phyloP scores from a whole-genome alignment of 805 yeast genomes.

The Myxozyma lipomycoides region DNA sequence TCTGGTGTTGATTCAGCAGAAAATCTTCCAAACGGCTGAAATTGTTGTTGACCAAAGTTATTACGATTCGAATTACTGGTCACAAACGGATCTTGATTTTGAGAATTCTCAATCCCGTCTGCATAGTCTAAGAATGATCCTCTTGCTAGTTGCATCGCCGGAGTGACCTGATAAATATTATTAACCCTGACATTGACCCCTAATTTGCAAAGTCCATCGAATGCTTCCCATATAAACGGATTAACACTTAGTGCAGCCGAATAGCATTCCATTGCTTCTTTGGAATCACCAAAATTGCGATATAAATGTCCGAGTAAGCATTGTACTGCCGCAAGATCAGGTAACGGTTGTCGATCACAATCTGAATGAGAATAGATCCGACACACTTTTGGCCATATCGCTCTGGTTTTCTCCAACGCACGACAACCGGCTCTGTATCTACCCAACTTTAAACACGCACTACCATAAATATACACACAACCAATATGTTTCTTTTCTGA shows the following conservation, averaged over 20 bases:
- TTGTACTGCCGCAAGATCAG: slow-evolving; percentile 68
- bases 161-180: slow-evolving; percentile 30
- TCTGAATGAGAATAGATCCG: slow-evolving; percentile 17
- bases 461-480: slow-evolving; percentile 70
- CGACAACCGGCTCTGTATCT: slow-evolving; percentile 54
- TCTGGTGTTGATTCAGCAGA: not conserved
- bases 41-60: not conserved
- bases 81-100: slow-evolving; percentile 23
- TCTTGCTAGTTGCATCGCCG: slow-evolving; percentile 23
- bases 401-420: slow-evolving; percentile 16
- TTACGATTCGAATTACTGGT: not conserved
- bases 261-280: slow-evolving; percentile 63
- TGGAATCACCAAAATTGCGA: slow-evolving; percentile 52
- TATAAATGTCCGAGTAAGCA: slow-evolving; percentile 69
- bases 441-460: slow-evolving; percentile 56
- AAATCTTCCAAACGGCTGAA: too few species aligned
- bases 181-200: slow-evolving; percentile 58
- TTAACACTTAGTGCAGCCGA: slow-evolving; percentile 66
- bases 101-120: slow-evolving; percentile 15
- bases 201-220: slow-evolving; percentile 57
- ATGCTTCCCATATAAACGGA: slow-evolving; percentile 84
- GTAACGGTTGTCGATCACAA: slow-evolving; percentile 37
- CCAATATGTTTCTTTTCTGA: slow-evolving; percentile 59
- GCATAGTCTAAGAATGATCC: slow-evolving; percentile 23
- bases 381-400: slow-evolving; percentile 8